phyloP scores from a whole-genome alignment of 2,329 filamentous ascomycete genomes.

The Fusarium circinatum region DNA sequence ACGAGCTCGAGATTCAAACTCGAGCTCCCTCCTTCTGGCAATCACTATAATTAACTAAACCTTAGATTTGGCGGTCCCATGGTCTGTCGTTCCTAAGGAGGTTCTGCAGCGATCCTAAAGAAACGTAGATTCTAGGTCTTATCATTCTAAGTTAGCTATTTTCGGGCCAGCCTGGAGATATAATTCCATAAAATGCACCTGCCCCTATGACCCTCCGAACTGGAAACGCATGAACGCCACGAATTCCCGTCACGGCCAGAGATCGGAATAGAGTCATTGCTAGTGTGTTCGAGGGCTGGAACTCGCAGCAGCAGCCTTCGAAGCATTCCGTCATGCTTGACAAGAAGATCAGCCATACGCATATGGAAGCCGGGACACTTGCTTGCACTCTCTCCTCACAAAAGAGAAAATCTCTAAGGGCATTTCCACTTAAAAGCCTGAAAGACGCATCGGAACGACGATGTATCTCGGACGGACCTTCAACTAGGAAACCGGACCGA shows the following conservation, averaged over 20 bases:
- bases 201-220: neutral
- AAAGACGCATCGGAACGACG: neutral
- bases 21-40: neutral
- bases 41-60: neutral
- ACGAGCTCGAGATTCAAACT: neutral
- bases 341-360: neutral
- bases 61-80: neutral
- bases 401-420: neutral
- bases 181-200: neutral
- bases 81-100: neutral
- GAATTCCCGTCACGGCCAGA: neutral
- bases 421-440: neutral
- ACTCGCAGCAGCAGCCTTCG: neutral
- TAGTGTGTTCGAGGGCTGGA: neutral
- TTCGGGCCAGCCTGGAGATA: neutral
- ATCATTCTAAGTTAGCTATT: neutral
- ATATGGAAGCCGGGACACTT: neutral
- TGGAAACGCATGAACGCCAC: neutral
- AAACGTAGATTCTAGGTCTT: neutral
- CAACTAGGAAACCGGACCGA: neutral
- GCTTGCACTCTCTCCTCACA: neutral
- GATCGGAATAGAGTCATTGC: neutral
- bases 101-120: neutral
- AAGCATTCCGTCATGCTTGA: neutral
- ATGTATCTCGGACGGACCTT: neutral